A percentile compares a stretch with the other conserved stretches of the same genome.
These are phyloP conservation scores for Colletotrichum destructivum DNA, from an alignment of 2,329 filamentous ascomycete species.

Conservation along the genomic window DNA sequence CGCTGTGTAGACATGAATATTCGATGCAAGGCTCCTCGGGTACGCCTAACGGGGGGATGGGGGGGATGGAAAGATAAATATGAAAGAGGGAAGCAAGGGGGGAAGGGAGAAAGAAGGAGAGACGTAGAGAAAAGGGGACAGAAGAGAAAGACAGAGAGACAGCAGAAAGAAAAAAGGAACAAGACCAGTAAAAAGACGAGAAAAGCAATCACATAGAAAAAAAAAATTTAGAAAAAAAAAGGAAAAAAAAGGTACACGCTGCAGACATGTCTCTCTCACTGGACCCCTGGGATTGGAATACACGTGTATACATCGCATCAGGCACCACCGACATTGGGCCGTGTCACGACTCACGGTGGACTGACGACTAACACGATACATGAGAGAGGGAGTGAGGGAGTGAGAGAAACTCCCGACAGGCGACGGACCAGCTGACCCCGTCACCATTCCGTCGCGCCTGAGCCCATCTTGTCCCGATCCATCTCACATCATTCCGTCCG, in stretches of 20 bases:
- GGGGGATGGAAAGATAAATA: background rate
- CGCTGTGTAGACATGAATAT: constrained; percentile 2
- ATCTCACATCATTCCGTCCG: constrained; percentile 2
- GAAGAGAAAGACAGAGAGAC: background rate
- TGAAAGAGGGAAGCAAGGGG: background rate
- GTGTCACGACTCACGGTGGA: constrained; percentile 2
- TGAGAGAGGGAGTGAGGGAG: background rate
- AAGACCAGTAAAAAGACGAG: background rate
- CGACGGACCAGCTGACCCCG: constrained; percentile 23
- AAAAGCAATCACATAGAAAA: background rate
- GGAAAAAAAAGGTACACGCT: background rate
- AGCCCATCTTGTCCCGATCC: background rate
- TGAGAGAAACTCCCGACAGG: background rate
- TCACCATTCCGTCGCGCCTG: constrained; percentile 21
- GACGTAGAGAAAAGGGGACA: background rate
- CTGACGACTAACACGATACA: background rate
- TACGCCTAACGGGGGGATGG: background rate
- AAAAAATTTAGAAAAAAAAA: background rate
- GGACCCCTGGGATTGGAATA: background rate
- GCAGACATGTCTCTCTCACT: background rate
- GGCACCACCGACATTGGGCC: constrained; percentile 15
- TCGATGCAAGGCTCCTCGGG: background rate
- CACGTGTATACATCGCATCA: background rate
- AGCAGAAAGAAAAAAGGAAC: background rate
- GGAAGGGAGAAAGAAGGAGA: background rate